Evolutionary conservation across 73 alveolate genomes (phyloP), one percentile per base, ranked within the genome.

Genomic region (Paramecium sexaurelia): DNA sequence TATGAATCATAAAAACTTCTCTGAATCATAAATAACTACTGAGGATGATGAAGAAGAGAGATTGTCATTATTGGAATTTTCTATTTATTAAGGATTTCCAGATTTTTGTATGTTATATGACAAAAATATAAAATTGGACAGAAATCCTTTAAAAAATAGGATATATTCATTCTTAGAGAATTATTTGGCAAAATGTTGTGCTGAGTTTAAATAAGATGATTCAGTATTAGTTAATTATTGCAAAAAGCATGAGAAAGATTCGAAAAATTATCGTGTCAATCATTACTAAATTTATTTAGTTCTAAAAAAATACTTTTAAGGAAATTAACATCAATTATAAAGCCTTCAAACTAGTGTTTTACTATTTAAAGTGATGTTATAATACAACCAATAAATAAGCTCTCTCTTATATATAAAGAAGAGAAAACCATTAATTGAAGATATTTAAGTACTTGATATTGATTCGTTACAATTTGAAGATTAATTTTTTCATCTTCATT

Each of bases 11-110:
- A 26, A 11, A 1, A 61, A 61, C n/a, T 61, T 61, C 11, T 8
- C 10, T 8, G 83, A 61, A 9, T 26, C 47, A 61, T 13, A 0
- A 17, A 20, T 6, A 1, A 5, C 3, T 0, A 0, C 7, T 27
- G 55, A 22, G 19, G 43, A 68, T 2, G 36, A 71, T 11, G 35
- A 33, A 13, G 26, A 71, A 13, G 13, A 15, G 33, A 2, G 51
- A 78, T 11, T 78, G 15, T 15, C 68, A 20, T 78, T 41, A 11
- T 22, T 78, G 33, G 90, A 78, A 78, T 78, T 15, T 78, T 78
- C 90, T n/a, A 39, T 78, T 17, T 41, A 10, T 17, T 39, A 37
- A 22, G 90, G 90, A 17, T 40, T 78, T 20, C 90, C 73, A 78
- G 90, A 78, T 78, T 41, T 78, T 19, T 56, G 90, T 78, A 78